Evolutionary conservation across 2,329 filamentous ascomycete species (phyloP).

Genomic region (Colletotrichum somersetense): DNA sequence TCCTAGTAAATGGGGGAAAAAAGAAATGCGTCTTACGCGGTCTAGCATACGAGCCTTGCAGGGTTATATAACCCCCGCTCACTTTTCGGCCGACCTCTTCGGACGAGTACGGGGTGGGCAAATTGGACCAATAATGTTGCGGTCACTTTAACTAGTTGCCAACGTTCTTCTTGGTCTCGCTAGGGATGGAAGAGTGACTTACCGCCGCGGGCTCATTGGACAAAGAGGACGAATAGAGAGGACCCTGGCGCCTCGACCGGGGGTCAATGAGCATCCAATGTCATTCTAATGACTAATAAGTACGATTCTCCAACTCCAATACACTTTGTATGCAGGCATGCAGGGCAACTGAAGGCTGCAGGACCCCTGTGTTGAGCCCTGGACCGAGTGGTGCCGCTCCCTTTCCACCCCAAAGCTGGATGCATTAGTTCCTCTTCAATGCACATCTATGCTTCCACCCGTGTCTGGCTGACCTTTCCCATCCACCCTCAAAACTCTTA

Average conservation of each 20-base stretch:
- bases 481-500: not conserved
- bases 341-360: not conserved
- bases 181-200: constrained; percentile 1
- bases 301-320: not conserved
- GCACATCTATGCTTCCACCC: not conserved
- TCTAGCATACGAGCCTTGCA: too few species aligned
- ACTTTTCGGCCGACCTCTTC: not conserved
- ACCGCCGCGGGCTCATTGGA: constrained; percentile 7
- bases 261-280: not conserved
- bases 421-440: not conserved
- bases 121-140: not conserved
- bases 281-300: not conserved
- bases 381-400: not conserved
- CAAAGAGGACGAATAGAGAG: not conserved
- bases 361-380: not conserved
- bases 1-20: not conserved
- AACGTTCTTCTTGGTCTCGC: not conserved
- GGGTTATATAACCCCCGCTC: not conserved
- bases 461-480: not conserved
- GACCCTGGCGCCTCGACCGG: constrained; percentile 8
- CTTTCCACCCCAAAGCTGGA: not conserved
- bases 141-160: not conserved
- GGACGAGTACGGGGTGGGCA: not conserved
- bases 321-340: too few species aligned
- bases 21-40: not conserved